Evolutionary conservation across 73 alveolate genomes (phyloP), one percentile per base, ranked within the genome.

Genomic region (Paramecium pentaurelia): DNA sequence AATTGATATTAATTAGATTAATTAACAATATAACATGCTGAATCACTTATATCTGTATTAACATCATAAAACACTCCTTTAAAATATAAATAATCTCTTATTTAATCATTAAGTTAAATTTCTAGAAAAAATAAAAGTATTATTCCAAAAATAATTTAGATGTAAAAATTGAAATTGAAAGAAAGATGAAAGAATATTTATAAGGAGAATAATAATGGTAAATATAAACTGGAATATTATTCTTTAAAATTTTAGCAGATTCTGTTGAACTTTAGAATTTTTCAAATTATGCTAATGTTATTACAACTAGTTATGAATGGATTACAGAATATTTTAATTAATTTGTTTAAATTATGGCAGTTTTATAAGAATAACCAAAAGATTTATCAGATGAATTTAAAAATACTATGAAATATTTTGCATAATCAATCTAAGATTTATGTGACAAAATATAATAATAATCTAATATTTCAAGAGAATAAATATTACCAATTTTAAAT

Each of bases 381-480:
- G 73, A 80, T 2, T 32, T 80, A 10, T 8, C 8, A 7, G 64
- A 40, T 32, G 91, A 80, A 8, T 45, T 42, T 11, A 25, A 45
- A 44, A 18, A 40, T 10, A 80, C 75, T 25, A 22, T 47, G 34
- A 80, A 36, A 80, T 80, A 38, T 14, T 47, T 80, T 20, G 71
- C 45, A 18, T 80, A 8, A 80, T 27, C 58, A 10, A 27, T 44
- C 7, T 80, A 20, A 10, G 91, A 80, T 18, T 49, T 80, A 25
- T 44, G 71, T 49, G 91, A 80, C 27, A 80, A 80, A 47, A 36
- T 49, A 80, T 45, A 73, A 37, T 73, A 32, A 64, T n/a, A 64
- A 42, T 27, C 71, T 20, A 47, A 60, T 32, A 16, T 32, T 2
- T 40, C 73, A 20, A 25, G 77, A 40, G 91, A 80, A 27, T 25